These are phyloP conservation scores for Naganishia sp. DNA, from an alignment of 1,284 basidiomycete species.

Conservation along the genomic window DNA sequence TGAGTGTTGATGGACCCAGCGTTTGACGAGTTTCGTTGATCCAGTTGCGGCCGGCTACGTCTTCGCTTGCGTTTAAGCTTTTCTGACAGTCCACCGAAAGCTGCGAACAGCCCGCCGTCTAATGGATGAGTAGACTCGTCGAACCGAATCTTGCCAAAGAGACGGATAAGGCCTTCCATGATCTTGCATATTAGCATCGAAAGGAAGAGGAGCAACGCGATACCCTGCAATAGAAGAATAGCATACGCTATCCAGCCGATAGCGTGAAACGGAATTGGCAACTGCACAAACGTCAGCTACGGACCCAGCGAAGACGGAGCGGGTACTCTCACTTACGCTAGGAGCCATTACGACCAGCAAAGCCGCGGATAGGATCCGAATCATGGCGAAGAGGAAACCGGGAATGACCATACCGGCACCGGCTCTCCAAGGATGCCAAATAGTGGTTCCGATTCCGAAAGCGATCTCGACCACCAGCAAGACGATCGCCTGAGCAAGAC, in stretches of 20 bases:
- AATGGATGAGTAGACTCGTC: slow-evolving; percentile 76
- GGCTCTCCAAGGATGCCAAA: slow-evolving; percentile 95
- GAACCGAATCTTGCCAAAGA: slow-evolving; percentile 78
- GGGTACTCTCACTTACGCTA: slow-evolving; percentile 62
- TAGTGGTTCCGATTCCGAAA: slow-evolving; percentile 77
- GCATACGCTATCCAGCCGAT: slow-evolving; percentile 91
- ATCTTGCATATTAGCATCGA: slow-evolving; percentile 83
- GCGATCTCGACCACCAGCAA: slow-evolving; percentile 81
- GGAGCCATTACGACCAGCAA: slow-evolving; percentile 84
- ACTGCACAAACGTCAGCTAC: slow-evolving; percentile 6
- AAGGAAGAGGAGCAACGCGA: slow-evolving; percentile 77
- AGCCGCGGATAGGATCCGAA: slow-evolving; percentile 84
- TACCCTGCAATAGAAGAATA: slow-evolving; percentile 79
- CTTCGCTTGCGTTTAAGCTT: slow-evolving; percentile 60
- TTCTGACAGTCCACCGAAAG: slow-evolving; percentile 71
- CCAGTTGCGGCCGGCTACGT: slow-evolving; percentile 45
- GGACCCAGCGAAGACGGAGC: not conserved
- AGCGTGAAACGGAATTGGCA: slow-evolving; percentile 52
- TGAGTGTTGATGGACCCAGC: slow-evolving; percentile 51
- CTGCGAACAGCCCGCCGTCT: slow-evolving; percentile 83
- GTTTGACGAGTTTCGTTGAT: slow-evolving; percentile 47
- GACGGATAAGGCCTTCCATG: slow-evolving; percentile 74
- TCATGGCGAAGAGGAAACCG: slow-evolving; percentile 86
- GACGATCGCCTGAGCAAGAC: slow-evolving; percentile 86
- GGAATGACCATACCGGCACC: slow-evolving; percentile 94